A percentile compares a stretch with the other conserved stretches of the same genome.
Conservation (phyloP, 1,139 yeast genomes). For the Meyerozyma smithsonii region DNA sequence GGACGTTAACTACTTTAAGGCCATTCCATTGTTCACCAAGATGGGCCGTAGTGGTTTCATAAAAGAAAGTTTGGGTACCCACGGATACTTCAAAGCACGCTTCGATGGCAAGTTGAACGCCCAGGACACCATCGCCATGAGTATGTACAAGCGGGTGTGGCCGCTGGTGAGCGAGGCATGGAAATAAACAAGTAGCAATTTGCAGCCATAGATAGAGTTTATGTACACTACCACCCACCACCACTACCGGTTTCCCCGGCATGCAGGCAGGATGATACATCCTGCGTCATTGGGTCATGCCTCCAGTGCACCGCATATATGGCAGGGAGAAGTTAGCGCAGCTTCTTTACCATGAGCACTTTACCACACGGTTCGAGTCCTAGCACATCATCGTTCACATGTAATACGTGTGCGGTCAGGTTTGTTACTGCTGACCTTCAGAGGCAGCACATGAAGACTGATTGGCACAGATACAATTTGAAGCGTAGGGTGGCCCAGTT, state of each 20-base stretch:
- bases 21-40: slow-evolving; percentile 88
- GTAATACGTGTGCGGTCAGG: slow-evolving; percentile 81
- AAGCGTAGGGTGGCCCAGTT: slow-evolving; percentile 87
- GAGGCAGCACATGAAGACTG: slow-evolving; percentile 90
- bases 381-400: slow-evolving; percentile 50
- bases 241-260: no score
- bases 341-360: not conserved
- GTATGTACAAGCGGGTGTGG: slow-evolving; percentile 91
- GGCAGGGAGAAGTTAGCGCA: not conserved
- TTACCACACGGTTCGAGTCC: slow-evolving; percentile 32
- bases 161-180: slow-evolving; percentile 48
- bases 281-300: not conserved
- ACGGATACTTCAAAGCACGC: slow-evolving; percentile 94
- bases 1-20: slow-evolving; percentile 86
- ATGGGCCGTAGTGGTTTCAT: slow-evolving; percentile 91
- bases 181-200: no score
- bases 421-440: slow-evolving; percentile 78
- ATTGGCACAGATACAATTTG: slow-evolving; percentile 91
- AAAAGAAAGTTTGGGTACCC: slow-evolving; percentile 95
- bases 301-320: not conserved
- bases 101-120: slow-evolving; percentile 89
- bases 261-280: not conserved
- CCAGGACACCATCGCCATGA: slow-evolving; percentile 93
- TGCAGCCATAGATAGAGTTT: not conserved
- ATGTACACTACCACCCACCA: slow-evolving; percentile 1